Conservation (phyloP, 2,329 filamentous ascomycete genomes). For the Grosmannia serpens region DNA sequence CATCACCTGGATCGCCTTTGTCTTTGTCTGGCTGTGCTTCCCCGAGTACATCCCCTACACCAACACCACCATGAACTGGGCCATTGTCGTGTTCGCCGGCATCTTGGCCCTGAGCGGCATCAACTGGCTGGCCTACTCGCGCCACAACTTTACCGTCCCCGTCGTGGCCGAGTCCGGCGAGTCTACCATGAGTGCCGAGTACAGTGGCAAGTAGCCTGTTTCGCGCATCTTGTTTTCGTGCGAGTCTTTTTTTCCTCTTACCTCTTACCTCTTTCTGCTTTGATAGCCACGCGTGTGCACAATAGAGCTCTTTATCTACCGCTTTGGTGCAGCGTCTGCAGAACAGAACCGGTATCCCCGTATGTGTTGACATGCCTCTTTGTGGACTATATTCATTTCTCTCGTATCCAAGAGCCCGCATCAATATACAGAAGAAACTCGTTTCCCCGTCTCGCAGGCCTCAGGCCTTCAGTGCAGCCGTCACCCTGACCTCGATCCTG, state of each 20-base stretch:
- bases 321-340: too few relatives aligned
- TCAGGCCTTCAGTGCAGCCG: neutral
- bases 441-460: neutral
- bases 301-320: too few relatives aligned
- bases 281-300: neutral
- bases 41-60: neutral
- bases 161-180: neutral
- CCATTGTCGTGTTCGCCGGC: constrained; percentile 1
- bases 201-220: neutral
- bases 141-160: neutral
- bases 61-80: constrained; percentile 3
- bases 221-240: neutral
- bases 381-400: too few relatives aligned
- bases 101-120: neutral
- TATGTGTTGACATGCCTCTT: too few relatives aligned
- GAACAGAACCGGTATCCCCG: too few relatives aligned
- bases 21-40: constrained; percentile 3
- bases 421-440: too few relatives aligned
- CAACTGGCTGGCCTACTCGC: constrained; percentile 2
- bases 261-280: neutral
- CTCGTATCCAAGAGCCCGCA: too few relatives aligned
- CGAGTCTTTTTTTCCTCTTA: neutral
- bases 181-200: neutral
- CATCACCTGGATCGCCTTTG: constrained; percentile 1
- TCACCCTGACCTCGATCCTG: neutral